Percentiles rank a stretch among this genome's conserved stretches.
Conservation (phyloP, 2,329 filamentous ascomycete species). For the Ascochyta pisi region DNA sequence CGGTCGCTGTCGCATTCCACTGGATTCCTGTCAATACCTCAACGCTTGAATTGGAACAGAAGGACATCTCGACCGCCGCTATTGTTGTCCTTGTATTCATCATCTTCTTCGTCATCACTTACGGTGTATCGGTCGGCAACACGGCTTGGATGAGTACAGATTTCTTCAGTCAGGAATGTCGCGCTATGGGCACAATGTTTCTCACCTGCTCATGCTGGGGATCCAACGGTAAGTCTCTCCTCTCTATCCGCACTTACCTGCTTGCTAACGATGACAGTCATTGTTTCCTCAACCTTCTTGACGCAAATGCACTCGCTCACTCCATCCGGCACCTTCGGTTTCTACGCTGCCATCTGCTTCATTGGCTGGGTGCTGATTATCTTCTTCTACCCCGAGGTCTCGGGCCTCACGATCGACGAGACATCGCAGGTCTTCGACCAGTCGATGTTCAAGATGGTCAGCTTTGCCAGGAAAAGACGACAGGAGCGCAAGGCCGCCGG, state of each 20-base stretch:
- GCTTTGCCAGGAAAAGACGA: conserved; percentile 50
- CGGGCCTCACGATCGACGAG: conserved; percentile 60
- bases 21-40: conserved; percentile 56
- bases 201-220: conserved; percentile 52
- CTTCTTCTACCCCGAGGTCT: conserved; percentile 60
- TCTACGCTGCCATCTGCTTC: conserved; percentile 60
- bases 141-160: conserved; percentile 58
- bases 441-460: conserved; percentile 45
- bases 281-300: conserved; percentile 59
- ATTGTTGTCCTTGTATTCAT: conserved; percentile 54
- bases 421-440: conserved; percentile 60
- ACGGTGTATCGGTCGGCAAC: conserved; percentile 55
- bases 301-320: conserved; percentile 60
- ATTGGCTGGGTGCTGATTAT: conserved; percentile 56
- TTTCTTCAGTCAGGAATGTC: conserved; percentile 57
- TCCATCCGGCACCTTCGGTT: conserved; percentile 59
- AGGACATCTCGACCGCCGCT: conserved; percentile 43
- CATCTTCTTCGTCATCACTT: conserved; percentile 53
- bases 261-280: conserved; percentile 39
- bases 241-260: background rate
- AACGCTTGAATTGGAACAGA: conserved; percentile 48
- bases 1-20: conserved; percentile 55
- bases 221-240: conserved; percentile 27
- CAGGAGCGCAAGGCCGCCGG: conserved; percentile 40
- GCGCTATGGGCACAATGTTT: conserved; percentile 59